Conservation (phyloP, 2,329 filamentous ascomycete species). For the Chrysoporthe deuterocubensis region DNA sequence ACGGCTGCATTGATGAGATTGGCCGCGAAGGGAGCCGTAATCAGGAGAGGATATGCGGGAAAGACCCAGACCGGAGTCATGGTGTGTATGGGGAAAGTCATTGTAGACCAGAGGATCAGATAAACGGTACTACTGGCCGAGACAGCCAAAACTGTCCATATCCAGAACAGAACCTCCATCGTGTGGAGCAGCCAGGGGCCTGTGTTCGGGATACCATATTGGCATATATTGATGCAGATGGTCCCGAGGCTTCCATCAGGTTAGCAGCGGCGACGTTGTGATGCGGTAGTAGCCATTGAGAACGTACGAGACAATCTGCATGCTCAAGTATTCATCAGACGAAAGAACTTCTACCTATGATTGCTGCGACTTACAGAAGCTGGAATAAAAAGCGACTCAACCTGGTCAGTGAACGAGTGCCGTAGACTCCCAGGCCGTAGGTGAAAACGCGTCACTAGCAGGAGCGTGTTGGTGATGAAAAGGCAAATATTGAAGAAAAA, state of each 20-base stretch:
- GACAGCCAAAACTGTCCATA: slow-evolving; percentile 71
- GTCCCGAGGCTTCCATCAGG: slow-evolving; percentile 64
- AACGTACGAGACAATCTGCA: slow-evolving; percentile 50
- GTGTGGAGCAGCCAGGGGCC: slow-evolving; percentile 63
- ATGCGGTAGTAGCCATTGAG: neutral
- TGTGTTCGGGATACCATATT: slow-evolving; percentile 70
- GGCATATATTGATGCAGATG: slow-evolving; percentile 75
- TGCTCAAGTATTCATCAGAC: slow-evolving; percentile 6
- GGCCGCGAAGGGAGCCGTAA: slow-evolving; percentile 74
- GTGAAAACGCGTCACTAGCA: slow-evolving; percentile 71
- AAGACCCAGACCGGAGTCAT: slow-evolving; percentile 94
- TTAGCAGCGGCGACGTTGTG: slow-evolving; percentile 44
- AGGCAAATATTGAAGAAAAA: slow-evolving; percentile 67
- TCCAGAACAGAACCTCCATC: slow-evolving; percentile 75
- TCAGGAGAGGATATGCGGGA: slow-evolving; percentile 78
- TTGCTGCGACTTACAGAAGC: slow-evolving; percentile 57
- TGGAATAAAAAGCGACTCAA: slow-evolving; percentile 78
- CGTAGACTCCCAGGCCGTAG: slow-evolving; percentile 72
- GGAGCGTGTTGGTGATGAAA: slow-evolving; percentile 64
- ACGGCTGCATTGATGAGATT: slow-evolving; percentile 53
- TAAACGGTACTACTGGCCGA: slow-evolving; percentile 73
- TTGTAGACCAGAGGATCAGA: slow-evolving; percentile 69
- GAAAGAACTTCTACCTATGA: neutral
- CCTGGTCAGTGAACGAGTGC: slow-evolving; percentile 74
- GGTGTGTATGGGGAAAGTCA: slow-evolving; percentile 66